Evolutionary conservation across 140 eudicot species (phyloP).

Genomic region (Flaveria floridana): DNA sequence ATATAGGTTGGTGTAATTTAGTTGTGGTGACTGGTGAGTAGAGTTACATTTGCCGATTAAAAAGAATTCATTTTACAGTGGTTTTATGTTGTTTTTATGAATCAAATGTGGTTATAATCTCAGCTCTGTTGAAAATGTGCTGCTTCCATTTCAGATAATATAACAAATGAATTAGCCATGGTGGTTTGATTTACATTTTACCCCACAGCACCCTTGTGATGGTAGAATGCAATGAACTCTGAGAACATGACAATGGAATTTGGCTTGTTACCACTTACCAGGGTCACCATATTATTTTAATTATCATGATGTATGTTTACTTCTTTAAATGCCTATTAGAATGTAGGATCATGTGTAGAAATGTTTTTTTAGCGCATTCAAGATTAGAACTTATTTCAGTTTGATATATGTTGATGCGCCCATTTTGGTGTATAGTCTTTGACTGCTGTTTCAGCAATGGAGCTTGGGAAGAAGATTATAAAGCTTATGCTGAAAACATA

Average conservation of each 20-base stretch:
- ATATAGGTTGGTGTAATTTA: too few species aligned
- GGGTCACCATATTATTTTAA: not conserved
- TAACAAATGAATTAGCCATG: too few species aligned
- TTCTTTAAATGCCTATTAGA: not conserved
- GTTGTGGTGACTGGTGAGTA: too few species aligned
- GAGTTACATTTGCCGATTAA: too few species aligned
- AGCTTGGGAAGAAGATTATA: constrained; percentile 50
- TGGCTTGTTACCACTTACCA: too few species aligned
- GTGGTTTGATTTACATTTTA: too few species aligned
- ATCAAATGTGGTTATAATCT: too few species aligned
- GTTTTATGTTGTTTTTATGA: too few species aligned
- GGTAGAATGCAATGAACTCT: not conserved
- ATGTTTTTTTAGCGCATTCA: not conserved
- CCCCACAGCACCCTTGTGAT: too few species aligned
- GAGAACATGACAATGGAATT: not conserved
- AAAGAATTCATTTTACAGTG: too few species aligned
- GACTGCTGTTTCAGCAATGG: constrained; percentile 69
- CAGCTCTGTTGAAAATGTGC: too few species aligned
- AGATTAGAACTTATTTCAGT: constrained; percentile 18
- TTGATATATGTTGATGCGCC: constrained; percentile 15
- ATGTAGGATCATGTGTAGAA: not conserved
- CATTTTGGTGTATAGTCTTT: constrained; percentile 47
- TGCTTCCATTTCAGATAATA: too few species aligned
- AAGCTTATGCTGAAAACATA: constrained; percentile 42
- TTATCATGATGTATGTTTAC: not conserved